Evolutionary conservation across 2,329 filamentous ascomycete species (phyloP), one percentile per base, ranked within the genome.

Genomic region (Lachnellula hyalina): DNA sequence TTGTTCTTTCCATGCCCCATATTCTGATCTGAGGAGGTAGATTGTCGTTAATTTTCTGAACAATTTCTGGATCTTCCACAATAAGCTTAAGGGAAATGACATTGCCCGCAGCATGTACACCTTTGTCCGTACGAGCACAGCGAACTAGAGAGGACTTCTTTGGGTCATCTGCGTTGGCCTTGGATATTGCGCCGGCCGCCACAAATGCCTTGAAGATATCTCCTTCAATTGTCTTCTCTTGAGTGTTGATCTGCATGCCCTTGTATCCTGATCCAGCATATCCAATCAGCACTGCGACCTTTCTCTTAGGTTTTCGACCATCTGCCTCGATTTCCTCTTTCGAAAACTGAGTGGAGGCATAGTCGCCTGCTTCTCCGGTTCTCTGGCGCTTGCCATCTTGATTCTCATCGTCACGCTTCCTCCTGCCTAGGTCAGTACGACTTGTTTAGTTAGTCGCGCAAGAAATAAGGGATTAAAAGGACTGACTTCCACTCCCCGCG

Each of bases 181-280:
- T 97, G 48, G 92, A 95, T 58, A 99, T 96, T 40, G 94, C 92
- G 17, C 92, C 89, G 3, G 94, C 92, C 3, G 85, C 84, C 59
- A 99, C 87, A 64, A 99, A 93, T 3, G 94, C 94, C 34, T 84
- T 83, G 74, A 99, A 99, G 3, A 99, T 77, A 65, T 99, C 94
- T 44, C 93, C 89, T 74, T 99, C 94, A 61, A 99, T 97, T 0
- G 93, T 99, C 75, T 91, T 92, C 68, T 96, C 85, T 61, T 84
- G 75, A 65, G 79, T 78, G 70, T 86, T 85, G 69, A 99, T 88
- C 74, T 99, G 94, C 86, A 99, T 95, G 66, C 94, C 94, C 74
- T 90, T 92, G 77, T 99, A 99, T 15, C 94, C 94, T 9, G 90
- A 96, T 49, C 94, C 94, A 5, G 92, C 91, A 72, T 99, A 99